Evolutionary conservation across 225 moss, liverwort and hornwort genomes (phyloP).

Genomic region (Polytrichum commune): DNA sequence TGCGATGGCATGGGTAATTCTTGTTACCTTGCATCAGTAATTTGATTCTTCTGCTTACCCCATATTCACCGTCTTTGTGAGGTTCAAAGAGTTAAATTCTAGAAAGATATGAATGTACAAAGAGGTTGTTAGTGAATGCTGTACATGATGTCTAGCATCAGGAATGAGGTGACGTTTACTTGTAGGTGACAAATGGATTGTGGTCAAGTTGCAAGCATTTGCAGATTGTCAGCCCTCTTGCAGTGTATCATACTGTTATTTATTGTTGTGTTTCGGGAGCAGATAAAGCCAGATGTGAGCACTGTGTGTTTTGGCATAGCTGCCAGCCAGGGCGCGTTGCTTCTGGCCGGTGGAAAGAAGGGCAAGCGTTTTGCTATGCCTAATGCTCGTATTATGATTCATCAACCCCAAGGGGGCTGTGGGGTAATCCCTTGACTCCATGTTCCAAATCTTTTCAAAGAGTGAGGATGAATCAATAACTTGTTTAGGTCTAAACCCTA

Average conservation of each 20-base stretch:
- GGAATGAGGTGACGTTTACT: too few species aligned
- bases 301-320: constrained; percentile 96
- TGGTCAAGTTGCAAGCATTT: too few species aligned
- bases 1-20: constrained; percentile 78
- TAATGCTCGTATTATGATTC: constrained; percentile 94
- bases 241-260: not conserved
- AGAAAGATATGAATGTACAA: too few species aligned
- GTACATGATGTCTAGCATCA: too few species aligned
- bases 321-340: constrained; percentile 86
- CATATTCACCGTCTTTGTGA: too few species aligned
- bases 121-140: too few species aligned
- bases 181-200: too few species aligned
- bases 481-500: too few species aligned
- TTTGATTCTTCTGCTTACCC: too few species aligned
- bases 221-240: constrained; percentile 23
- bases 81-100: too few species aligned
- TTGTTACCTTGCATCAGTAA: not conserved
- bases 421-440: constrained; percentile 45
- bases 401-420: constrained; percentile 90
- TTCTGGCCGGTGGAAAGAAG: constrained; percentile 81
- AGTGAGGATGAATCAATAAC: not conserved
- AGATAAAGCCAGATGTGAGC: constrained; percentile 87
- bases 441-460: not conserved
- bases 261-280: constrained; percentile 10
- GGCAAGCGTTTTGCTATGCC: constrained; percentile 94